Evolutionary conservation across 192 early-diverging fungal species (phyloP).

Genomic region (Coemansia pectinata): DNA sequence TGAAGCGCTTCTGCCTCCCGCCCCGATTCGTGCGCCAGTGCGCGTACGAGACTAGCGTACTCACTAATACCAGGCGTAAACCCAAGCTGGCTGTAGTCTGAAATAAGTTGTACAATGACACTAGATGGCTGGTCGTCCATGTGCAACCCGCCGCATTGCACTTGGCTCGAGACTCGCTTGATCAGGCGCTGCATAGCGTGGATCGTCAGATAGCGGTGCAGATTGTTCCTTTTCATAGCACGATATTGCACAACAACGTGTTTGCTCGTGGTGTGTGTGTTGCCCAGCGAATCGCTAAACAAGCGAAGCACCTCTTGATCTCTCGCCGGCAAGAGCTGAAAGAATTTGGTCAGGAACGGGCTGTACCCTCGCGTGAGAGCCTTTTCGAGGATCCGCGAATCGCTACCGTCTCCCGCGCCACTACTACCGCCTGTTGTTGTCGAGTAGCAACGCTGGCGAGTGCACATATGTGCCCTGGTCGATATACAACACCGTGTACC

Average conservation of each 20-base stretch:
- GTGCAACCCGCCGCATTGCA: neutral
- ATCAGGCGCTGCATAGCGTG: conserved; percentile 40
- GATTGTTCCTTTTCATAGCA: conserved; percentile 12
- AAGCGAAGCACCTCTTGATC: conserved; percentile 27
- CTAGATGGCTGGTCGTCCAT: conserved; percentile 18
- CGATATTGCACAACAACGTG: conserved; percentile 23
- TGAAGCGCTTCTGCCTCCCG: conserved; percentile 37
- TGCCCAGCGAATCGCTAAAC: conserved; percentile 30
- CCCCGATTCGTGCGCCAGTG: conserved; percentile 40
- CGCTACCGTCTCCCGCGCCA: neutral
- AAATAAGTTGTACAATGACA: conserved; percentile 27
- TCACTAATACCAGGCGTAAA: conserved; percentile 29
- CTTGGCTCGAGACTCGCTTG: conserved; percentile 21
- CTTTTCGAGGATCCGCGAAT: conserved; percentile 17
- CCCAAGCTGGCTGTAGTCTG: conserved; percentile 37
- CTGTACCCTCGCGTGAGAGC: conserved; percentile 25
- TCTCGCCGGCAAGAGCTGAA: conserved; percentile 26
- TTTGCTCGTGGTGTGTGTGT: neutral
- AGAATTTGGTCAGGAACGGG: conserved; percentile 42
- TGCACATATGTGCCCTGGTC: neutral
- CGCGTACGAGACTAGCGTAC: conserved; percentile 39
- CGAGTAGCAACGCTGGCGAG: neutral
- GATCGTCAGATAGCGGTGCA: conserved; percentile 40
- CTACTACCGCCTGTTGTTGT: neutral
- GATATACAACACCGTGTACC: neutral